These are phyloP conservation scores for Hapsidospora chrysogenum DNA, from an alignment of 495 filamentous ascomycete species.

Conservation along the genomic window DNA sequence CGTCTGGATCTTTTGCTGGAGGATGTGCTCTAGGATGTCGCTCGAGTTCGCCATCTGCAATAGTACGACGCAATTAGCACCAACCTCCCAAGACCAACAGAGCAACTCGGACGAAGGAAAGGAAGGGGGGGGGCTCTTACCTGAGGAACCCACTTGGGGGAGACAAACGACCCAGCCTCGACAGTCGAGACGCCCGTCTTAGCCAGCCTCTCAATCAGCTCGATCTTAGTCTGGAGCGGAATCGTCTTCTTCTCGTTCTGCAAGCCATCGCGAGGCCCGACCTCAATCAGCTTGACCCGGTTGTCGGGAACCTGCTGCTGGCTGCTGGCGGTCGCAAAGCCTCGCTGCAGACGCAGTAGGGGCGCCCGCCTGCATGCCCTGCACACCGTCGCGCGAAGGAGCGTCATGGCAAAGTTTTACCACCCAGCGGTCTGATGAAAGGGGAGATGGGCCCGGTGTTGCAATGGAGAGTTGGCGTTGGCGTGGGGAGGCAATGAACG, in stretches of 20 bases:
- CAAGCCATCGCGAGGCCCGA: constrained; percentile 83
- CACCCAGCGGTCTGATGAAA: too few relatives aligned
- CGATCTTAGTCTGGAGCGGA: constrained; percentile 65
- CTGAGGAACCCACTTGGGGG: constrained; percentile 97
- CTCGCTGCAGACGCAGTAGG: constrained; percentile 4
- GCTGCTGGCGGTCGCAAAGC: constrained; percentile 21
- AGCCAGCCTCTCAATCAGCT: constrained; percentile 66
- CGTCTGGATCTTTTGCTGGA: constrained; percentile 49
- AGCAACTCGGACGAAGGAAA: background rate
- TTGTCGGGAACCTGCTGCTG: constrained; percentile 20
- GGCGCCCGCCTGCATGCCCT: constrained; percentile 1
- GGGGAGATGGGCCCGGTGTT: too few relatives aligned
- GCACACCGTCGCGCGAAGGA: background rate
- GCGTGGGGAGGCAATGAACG: too few relatives aligned
- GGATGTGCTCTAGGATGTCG: constrained; percentile 61
- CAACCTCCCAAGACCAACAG: background rate
- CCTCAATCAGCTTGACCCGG: constrained; percentile 64
- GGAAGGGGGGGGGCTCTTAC: constrained; percentile 22
- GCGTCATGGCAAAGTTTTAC: background rate
- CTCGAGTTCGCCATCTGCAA: constrained; percentile 79
- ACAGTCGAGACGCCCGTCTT: constrained; percentile 73
- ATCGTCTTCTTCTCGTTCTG: constrained; percentile 90
- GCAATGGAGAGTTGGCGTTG: too few relatives aligned
- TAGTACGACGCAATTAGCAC: background rate
- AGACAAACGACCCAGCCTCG: constrained; percentile 89